phyloP scores from a whole-genome alignment of 257 asterid species.

The Dorcoceras hygrometricum region DNA sequence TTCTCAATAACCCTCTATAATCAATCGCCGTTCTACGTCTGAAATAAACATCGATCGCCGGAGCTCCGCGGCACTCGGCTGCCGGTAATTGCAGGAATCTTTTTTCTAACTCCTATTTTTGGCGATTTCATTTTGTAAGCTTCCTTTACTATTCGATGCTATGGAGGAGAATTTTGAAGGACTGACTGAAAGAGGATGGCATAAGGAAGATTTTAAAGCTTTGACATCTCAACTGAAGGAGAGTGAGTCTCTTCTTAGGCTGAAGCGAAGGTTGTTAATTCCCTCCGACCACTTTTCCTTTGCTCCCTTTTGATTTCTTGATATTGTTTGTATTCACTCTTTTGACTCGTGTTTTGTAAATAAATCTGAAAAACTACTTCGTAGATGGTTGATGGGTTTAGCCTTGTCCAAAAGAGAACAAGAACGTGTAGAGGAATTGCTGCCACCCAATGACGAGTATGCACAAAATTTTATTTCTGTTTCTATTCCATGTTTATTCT shows the following conservation, averaged over 20 bases:
- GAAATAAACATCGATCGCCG: no score
- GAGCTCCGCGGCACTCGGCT: no score
- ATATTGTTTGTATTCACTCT: not conserved
- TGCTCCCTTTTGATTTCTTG: not conserved
- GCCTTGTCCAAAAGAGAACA: constrained; percentile 43
- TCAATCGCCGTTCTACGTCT: no score
- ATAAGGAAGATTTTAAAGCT: constrained; percentile 32
- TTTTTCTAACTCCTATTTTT: not conserved
- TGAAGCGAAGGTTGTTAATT: constrained; percentile 56
- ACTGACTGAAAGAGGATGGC: constrained; percentile 17
- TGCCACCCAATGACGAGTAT: constrained; percentile 50
- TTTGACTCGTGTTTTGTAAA: not conserved
- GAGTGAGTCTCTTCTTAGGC: constrained; percentile 48
- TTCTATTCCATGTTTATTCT: not conserved
- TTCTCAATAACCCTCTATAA: no score
- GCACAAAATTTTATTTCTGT: constrained; percentile 5
- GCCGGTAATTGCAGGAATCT: no score
- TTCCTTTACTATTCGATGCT: not conserved
- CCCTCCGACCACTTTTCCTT: not conserved
- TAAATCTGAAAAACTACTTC: not conserved
- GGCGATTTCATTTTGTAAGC: not conserved
- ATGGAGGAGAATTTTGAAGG: constrained; percentile 30
- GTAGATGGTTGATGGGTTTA: constrained; percentile 80
- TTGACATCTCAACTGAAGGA: constrained; percentile 40
- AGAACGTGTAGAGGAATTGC: constrained; percentile 35